Evolutionary conservation across 2,329 filamentous ascomycete genomes (phyloP).

Genomic region (Alternaria sp.): DNA sequence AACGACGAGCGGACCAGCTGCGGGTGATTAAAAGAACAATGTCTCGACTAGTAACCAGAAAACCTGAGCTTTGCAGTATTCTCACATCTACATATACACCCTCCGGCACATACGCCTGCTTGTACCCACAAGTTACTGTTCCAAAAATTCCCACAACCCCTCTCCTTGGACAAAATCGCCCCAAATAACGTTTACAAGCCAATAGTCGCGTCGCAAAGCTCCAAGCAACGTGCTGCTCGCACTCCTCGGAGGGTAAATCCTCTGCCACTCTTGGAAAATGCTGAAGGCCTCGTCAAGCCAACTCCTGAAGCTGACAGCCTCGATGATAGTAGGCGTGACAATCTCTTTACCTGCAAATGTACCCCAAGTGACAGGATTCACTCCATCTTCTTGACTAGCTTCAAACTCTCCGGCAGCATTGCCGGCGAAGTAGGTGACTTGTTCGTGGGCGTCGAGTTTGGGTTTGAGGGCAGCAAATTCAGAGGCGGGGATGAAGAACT

Average conservation of each 20-base stretch:
- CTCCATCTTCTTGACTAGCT: constrained; percentile 70
- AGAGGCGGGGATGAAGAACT: constrained; percentile 83
- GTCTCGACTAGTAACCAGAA: too few relatives aligned
- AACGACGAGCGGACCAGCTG: too few relatives aligned
- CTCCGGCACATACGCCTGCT: not conserved
- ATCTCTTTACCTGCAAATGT: constrained; percentile 97
- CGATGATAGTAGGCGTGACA: constrained; percentile 94
- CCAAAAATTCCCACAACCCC: constrained; percentile 75
- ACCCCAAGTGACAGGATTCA: constrained; percentile 97
- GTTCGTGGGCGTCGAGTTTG: constrained; percentile 71
- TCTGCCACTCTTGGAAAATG: constrained; percentile 93
- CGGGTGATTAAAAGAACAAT: too few relatives aligned
- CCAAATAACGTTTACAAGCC: constrained; percentile 91
- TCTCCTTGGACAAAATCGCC: constrained; percentile 77
- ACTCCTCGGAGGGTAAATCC: constrained; percentile 81
- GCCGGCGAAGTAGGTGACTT: constrained; percentile 87
- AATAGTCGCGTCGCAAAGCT: constrained; percentile 72
- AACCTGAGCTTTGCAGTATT: not conserved
- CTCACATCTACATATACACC: not conserved
- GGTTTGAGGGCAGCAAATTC: constrained; percentile 76
- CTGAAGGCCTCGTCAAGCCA: constrained; percentile 97
- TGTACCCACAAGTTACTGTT: not conserved
- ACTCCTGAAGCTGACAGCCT: constrained; percentile 90
- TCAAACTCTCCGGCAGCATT: constrained; percentile 81
- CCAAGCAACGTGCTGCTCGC: constrained; percentile 77